A percentile compares a stretch with the other conserved stretches of the same genome.
Evolutionary conservation across 495 filamentous ascomycete genomes (phyloP).

Genomic region (Niebla homalea): DNA sequence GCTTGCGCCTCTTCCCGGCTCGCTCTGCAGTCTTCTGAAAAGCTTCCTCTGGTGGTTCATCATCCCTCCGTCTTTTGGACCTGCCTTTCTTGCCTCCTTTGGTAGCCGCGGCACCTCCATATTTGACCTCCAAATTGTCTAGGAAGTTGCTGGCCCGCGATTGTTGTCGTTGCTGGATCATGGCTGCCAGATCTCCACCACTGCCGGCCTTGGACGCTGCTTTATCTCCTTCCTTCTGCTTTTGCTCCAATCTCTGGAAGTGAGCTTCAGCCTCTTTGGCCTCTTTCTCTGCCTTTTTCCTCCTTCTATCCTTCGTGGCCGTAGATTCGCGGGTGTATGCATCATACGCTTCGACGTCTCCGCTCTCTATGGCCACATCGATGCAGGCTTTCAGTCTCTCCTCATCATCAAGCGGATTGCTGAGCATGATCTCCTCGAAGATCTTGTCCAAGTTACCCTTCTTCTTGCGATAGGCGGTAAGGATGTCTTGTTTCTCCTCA

Average conservation of each 20-base stretch:
- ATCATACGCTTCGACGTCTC: slow-evolving; percentile 48
- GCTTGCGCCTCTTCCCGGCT: slow-evolving; percentile 11
- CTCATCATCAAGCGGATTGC: slow-evolving; percentile 73
- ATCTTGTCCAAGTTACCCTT: slow-evolving; percentile 62
- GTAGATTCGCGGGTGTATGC: slow-evolving; percentile 60
- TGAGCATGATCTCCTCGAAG: slow-evolving; percentile 75
- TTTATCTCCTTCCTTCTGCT: slow-evolving; percentile 19
- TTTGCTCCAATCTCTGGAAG: slow-evolving; percentile 54
- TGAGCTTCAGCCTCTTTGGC: slow-evolving; percentile 58
- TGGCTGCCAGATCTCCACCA: slow-evolving; percentile 35
- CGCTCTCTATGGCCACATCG: slow-evolving; percentile 60
- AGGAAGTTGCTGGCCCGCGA: slow-evolving; percentile 42
- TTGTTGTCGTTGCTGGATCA: slow-evolving; percentile 46
- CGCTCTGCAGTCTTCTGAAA: slow-evolving; percentile 43
- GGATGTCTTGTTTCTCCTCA: slow-evolving; percentile 64
- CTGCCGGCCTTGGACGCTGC: slow-evolving; percentile 12
- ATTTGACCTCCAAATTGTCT: slow-evolving; percentile 61
- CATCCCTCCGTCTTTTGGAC: slow-evolving; percentile 26
- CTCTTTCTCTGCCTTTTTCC: slow-evolving; percentile 52
- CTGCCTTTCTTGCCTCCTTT: slow-evolving; percentile 15
- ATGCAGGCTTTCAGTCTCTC: slow-evolving; percentile 69
- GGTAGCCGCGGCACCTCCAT: slow-evolving; percentile 30
- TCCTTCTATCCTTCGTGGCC: slow-evolving; percentile 37
- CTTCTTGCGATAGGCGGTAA: slow-evolving; percentile 55
- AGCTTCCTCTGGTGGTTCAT: slow-evolving; percentile 53